These are phyloP conservation scores for Populus alba DNA, from an alignment of 345 rosid species.

Conservation along the genomic window DNA sequence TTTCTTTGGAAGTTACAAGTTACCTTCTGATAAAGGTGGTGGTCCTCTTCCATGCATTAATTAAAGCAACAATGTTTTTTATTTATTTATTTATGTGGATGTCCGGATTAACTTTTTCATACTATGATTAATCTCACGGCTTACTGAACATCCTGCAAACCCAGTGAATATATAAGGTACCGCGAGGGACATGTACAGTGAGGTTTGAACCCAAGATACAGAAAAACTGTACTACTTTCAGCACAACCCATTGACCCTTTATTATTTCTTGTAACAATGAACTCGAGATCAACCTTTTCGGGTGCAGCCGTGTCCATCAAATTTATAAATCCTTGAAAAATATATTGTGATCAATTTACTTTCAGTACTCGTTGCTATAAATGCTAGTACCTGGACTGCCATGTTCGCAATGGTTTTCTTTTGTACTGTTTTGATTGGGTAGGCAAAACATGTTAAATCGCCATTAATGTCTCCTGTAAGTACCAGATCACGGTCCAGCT, in stretches of 20 bases:
- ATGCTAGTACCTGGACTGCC: too few species aligned
- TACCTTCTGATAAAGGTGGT: not conserved
- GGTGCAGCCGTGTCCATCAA: not conserved
- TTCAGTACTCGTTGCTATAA: not conserved
- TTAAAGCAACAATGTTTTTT: not conserved
- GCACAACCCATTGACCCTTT: not conserved
- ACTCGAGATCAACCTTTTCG: not conserved
- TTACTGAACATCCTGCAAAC: too few species aligned
- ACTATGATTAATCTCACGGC: too few species aligned
- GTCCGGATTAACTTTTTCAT: too few species aligned
- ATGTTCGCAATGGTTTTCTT: not conserved
- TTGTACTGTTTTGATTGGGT: not conserved
- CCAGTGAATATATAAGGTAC: too few species aligned
- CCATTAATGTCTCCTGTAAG: too few species aligned
- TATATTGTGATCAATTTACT: not conserved
- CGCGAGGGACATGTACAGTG: too few species aligned
- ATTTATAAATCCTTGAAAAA: not conserved
- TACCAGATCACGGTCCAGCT: too few species aligned
- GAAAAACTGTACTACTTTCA: not conserved
- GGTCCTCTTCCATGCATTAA: not conserved
- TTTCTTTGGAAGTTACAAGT: not conserved
- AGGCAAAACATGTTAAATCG: too few species aligned
- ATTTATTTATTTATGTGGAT: too few species aligned
- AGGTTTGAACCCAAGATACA: too few species aligned
- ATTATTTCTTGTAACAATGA: not conserved